These are phyloP conservation scores for Zangia roseola DNA, from an alignment of 768 basidiomycete species.

Conservation along the genomic window DNA sequence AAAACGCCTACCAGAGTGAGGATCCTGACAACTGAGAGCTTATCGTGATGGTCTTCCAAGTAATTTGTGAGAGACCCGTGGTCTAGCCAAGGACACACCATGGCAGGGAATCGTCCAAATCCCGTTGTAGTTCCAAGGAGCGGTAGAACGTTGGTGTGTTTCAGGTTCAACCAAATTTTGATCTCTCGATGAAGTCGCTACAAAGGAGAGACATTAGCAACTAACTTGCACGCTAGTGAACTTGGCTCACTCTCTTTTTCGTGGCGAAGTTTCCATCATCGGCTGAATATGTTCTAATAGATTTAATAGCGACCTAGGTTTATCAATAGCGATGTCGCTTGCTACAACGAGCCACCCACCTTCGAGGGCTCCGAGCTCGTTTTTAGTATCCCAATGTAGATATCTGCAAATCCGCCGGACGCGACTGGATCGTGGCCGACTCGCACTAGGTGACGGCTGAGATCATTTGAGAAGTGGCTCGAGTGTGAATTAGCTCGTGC, in stretches of 20 bases:
- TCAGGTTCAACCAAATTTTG: constrained; percentile 24
- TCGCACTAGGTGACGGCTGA: constrained; percentile 7
- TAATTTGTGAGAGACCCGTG: constrained; percentile 23
- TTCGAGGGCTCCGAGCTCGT: background rate
- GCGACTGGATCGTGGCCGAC: constrained; percentile 11
- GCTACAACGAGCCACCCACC: background rate
- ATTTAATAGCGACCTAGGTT: constrained; percentile 14
- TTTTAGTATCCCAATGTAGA: constrained; percentile 14
- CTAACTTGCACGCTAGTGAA: background rate
- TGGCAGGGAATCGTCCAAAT: constrained; percentile 29
- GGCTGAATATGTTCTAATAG: constrained; percentile 14
- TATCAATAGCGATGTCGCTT: background rate
- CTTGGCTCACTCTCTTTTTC: constrained; percentile 5
- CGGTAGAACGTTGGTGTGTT: constrained; percentile 24
- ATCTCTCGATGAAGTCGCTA: constrained; percentile 31
- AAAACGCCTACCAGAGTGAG: constrained; percentile 5
- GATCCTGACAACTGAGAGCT: constrained; percentile 6
- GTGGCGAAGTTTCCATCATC: constrained; percentile 11
- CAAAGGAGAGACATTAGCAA: background rate
- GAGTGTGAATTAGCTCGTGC: background rate
- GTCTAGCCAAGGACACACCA: constrained; percentile 31
- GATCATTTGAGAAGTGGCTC: constrained; percentile 7
- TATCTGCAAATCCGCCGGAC: constrained; percentile 17
- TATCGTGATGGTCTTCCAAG: constrained; percentile 11
- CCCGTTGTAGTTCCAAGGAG: constrained; percentile 17